phyloP scores from a whole-genome alignment of 2,329 filamentous ascomycete species.

The Cercospora citrullina region DNA sequence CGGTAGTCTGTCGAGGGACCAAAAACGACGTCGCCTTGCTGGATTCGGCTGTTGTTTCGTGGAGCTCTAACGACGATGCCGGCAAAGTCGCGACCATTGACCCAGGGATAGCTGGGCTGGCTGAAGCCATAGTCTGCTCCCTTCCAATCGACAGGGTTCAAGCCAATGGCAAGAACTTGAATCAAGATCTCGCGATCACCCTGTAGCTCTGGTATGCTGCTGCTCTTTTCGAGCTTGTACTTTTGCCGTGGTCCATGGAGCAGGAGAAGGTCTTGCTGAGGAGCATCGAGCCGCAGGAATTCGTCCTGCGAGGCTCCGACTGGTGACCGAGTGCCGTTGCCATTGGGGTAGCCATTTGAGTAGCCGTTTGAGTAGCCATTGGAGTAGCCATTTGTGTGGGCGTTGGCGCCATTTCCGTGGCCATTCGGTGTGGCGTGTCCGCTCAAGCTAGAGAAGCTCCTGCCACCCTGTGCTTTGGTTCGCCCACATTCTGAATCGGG shows the following conservation, averaged over 20 bases:
- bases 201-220: slow-evolving; percentile 36
- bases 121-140: slow-evolving; percentile 68
- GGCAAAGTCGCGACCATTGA: slow-evolving; percentile 69
- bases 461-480: slow-evolving; percentile 16
- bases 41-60: slow-evolving; percentile 51
- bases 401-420: slow-evolving; percentile 21
- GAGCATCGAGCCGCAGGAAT: slow-evolving; percentile 36
- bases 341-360: slow-evolving; percentile 13
- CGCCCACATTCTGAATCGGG: slow-evolving; percentile 34
- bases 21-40: slow-evolving; percentile 58
- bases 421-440: slow-evolving; percentile 20
- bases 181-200: slow-evolving; percentile 60
- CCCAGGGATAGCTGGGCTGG: slow-evolving; percentile 66
- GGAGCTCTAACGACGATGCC: slow-evolving; percentile 60
- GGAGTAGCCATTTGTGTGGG: not conserved
- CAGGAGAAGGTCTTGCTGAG: slow-evolving; percentile 39
- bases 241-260: slow-evolving; percentile 40
- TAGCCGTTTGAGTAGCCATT: slow-evolving; percentile 19
- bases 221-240: slow-evolving; percentile 37
- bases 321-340: slow-evolving; percentile 21
- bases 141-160: slow-evolving; percentile 79
- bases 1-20: slow-evolving; percentile 75
- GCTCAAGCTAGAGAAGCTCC: slow-evolving; percentile 28
- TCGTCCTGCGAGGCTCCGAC: slow-evolving; percentile 27
- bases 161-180: slow-evolving; percentile 63